Evolutionary conservation across 176 grass and related monocot genomes (phyloP), one percentile per base, ranked within the genome.

Genomic region (Stipa capillata): DNA sequence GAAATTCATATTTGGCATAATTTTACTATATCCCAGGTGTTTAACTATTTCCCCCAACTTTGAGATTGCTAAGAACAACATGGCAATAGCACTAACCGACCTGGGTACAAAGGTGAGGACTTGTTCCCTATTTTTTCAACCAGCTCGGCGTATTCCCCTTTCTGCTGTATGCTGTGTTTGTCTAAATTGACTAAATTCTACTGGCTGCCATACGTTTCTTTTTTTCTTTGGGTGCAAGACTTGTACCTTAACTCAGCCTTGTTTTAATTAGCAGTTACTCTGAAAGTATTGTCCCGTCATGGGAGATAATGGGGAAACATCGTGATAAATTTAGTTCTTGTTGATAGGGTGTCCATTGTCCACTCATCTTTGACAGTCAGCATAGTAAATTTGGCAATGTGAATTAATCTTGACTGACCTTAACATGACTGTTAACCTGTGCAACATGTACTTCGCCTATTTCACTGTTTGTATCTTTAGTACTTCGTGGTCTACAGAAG

Each of bases 41-140:
- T 91, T 99, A 84, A 91, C 92, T 51, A 91, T 99, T 60, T 96
- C 97, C 52, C 96, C 97, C 5, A 99, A 99, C 81, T 99, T 99
- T 91, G 97, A 96, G 70, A 99, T 99, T 89, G 92, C 97, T 80
- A 99, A 99, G 82, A 99, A 99, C 77, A 99, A 99, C 84, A 99
- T 99, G 97, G 97, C 97, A 74, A 99, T 99, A 85, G 97, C 90
- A 29, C 68, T 99, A 67, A 99, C 97, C 2, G 97, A 99, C 80
- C 78, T 99, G 81, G 97, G 97, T 57, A 99, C 97, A 86, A 99
- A 99, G 97, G 97, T 99, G 57, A 18, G 16, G 16, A n/a, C n/a
- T n/a, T n/a, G n/a, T 51, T 12, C 23, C 45, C 34, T 77, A 24
- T n/a, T n/a, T n/a, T n/a, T n/a, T n/a, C n/a, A n/a, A n/a, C n/a